A percentile compares a stretch with the other conserved stretches of the same genome.
Conservation (phyloP, 495 filamentous ascomycete species). For the Lophium mytilinum region DNA sequence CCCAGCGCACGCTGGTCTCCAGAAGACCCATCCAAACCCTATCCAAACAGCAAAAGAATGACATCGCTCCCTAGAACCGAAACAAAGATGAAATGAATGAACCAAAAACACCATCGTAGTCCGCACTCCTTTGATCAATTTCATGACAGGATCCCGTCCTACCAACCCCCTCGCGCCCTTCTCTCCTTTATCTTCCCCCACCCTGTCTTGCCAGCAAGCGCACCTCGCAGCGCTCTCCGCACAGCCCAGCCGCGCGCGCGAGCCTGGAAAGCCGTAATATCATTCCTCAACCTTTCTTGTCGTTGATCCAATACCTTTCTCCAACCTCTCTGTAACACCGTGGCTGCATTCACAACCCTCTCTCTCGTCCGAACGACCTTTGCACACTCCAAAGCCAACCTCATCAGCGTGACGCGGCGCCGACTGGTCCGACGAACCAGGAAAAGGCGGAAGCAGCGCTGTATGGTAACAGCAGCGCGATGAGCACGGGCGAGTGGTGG, state of each 20-base stretch:
- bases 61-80: no score
- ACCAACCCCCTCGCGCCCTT: conserved; percentile 14
- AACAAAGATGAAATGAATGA: no score
- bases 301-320: conserved; percentile 27
- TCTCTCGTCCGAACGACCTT: conserved; percentile 28
- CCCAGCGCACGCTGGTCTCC: no score
- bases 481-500: conserved; percentile 43
- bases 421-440: conserved; percentile 7
- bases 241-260: conserved; percentile 33
- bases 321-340: conserved; percentile 37
- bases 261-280: conserved; percentile 33
- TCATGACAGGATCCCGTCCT: conserved; percentile 2
- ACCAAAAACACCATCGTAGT: no score
- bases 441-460: conserved; percentile 33
- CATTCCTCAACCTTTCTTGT: conserved; percentile 18
- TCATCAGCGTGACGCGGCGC: conserved; percentile 21
- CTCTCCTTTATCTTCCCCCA: conserved; percentile 10
- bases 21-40: no score
- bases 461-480: conserved; percentile 48
- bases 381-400: conserved; percentile 31
- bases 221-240: conserved; percentile 17
- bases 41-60: no score
- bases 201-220: background rate
- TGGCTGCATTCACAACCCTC: conserved; percentile 26
- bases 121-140: background rate